Base-by-base conservation (phyloP, 768 basidiomycete genomes). In the Agrocybe chaxingu region DNA sequence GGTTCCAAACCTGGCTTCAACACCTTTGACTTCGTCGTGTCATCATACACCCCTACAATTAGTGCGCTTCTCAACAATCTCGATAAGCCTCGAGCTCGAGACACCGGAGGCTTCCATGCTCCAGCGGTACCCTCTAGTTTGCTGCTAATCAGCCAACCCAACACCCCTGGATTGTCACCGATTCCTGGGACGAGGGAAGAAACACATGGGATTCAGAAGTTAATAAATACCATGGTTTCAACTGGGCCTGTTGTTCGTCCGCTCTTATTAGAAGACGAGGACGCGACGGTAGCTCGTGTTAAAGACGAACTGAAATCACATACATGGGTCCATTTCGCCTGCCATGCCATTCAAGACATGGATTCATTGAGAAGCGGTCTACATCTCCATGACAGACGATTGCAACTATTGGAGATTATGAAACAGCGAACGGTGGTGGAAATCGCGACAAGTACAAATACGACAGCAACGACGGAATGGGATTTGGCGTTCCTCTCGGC, bases 401-500 rank as follows among this genome's bases (percentile, higher is more conserved):
- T 64, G 32, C 55, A 56, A 51, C 9, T 60, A 4, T 44, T 39
- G 24, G 47, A 42, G 2, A 51, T 60, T 10, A 50, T 60, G 33
- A 48, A 32, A 18, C 34, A 16, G 16, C 16, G 16, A 16, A 16
- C 16, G 16, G 16, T 16, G 16, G 16, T 16, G 16, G 16, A 16
- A 16, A 16, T 16, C 16, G 16, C 16, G 16, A 16, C 16, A 16
- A 16, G 16, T 16, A 16, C 16, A 16, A 16, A 16, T 16, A 16
- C 16, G 16, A 16, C 16, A 16, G 16, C 16, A 16, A 16, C 16
- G 16, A 16, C 16, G 16, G 16, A 16, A 16, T 16, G 16, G 9
- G 19, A 62, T 32, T 55, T 73, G 40, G 70, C 70, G 0, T 65
- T 68, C 53, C 61, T 76, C 4, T 73, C 74, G 0, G 73, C 75